phyloP scores from a whole-genome alignment of 164 flowering plant genomes.

The Nymphaea colorata region DNA sequence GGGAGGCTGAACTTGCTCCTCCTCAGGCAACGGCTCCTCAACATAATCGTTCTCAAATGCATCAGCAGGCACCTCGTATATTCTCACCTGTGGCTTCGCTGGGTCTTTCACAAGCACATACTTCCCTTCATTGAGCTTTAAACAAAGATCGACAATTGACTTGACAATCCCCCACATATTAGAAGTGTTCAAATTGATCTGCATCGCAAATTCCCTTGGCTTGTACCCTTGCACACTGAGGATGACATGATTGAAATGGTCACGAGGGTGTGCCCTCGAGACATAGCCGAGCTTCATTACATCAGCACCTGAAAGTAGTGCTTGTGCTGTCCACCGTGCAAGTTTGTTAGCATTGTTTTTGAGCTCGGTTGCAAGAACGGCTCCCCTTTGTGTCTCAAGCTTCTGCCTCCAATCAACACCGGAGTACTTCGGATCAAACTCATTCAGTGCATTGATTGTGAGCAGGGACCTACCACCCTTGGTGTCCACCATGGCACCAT shows the following conservation, averaged over 20 bases:
- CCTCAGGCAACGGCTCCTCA: slow-evolving; percentile 96
- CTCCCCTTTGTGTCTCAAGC: slow-evolving; percentile 91
- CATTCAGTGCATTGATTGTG: slow-evolving; percentile 87
- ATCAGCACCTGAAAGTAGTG: slow-evolving; percentile 80
- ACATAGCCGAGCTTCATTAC: slow-evolving; percentile 94
- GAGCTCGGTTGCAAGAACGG: slow-evolving; percentile 90
- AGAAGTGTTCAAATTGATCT: slow-evolving; percentile 72
- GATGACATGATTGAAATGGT: slow-evolving; percentile 79
- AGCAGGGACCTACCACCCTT: slow-evolving; percentile 36
- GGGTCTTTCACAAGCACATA: slow-evolving; percentile 96
- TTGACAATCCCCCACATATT: slow-evolving; percentile 99
- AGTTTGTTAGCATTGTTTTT: slow-evolving; percentile 91
- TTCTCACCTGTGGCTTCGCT: slow-evolving; percentile 85
- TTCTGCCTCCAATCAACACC: slow-evolving; percentile 99
- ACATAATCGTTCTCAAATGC: slow-evolving; percentile 98
- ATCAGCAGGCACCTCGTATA: slow-evolving; percentile 94
- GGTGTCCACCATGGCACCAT: slow-evolving; percentile 53
- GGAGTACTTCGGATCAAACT: slow-evolving; percentile 88
- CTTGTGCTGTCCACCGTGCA: slow-evolving; percentile 97
- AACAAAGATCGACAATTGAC: slow-evolving; percentile 87
- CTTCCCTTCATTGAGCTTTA: slow-evolving; percentile 91
- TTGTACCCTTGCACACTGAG: slow-evolving; percentile 78
- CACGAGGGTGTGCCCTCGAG: slow-evolving; percentile 85
- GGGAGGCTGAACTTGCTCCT: slow-evolving; percentile 86
- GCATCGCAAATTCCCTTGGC: slow-evolving; percentile 80